Percentiles rank a stretch among this genome's conserved stretches.
These are phyloP conservation scores for Flagelloscypha sp. DNA, from an alignment of 768 basidiomycete genomes.

Conservation along the genomic window DNA sequence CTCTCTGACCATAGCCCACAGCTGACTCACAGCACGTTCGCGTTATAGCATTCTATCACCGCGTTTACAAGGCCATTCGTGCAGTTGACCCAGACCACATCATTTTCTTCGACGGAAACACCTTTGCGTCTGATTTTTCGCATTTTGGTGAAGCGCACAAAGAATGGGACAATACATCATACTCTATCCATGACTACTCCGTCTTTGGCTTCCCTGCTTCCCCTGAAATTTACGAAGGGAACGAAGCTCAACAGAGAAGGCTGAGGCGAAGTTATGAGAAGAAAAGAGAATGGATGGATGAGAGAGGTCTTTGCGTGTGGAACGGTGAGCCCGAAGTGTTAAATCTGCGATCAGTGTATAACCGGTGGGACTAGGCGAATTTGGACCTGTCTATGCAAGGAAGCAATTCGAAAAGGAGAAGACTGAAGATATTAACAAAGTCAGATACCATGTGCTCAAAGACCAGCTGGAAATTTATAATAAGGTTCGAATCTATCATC, in stretches of 20 bases:
- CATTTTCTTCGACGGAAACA: constrained; percentile 81
- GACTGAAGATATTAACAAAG: constrained; percentile 60
- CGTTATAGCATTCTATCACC: constrained; percentile 59
- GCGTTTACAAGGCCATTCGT: constrained; percentile 63
- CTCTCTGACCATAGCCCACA: constrained; percentile 32
- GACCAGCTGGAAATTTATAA: constrained; percentile 72
- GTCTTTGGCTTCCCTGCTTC: constrained; percentile 63
- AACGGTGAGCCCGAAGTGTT: no score
- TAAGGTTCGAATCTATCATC: constrained; percentile 27
- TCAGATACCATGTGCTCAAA: constrained; percentile 55
- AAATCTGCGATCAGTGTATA: no score
- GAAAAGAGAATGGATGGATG: constrained; percentile 74
- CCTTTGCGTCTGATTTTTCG: constrained; percentile 73
- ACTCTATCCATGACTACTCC: constrained; percentile 74
- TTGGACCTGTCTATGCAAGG: constrained; percentile 75
- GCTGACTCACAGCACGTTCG: constrained; percentile 61
- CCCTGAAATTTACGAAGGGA: constrained; percentile 45
- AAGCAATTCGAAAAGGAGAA: constrained; percentile 47
- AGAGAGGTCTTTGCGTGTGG: constrained; percentile 58
- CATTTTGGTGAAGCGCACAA: constrained; percentile 57
- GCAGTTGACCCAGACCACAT: constrained; percentile 60
- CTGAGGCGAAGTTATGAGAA: constrained; percentile 55
- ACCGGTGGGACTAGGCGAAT: no score
- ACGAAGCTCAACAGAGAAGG: constrained; percentile 41
- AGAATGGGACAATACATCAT: constrained; percentile 64